Base-by-base conservation (phyloP, 305 asterid genomes). In the Fraxinus platypoda region DNA sequence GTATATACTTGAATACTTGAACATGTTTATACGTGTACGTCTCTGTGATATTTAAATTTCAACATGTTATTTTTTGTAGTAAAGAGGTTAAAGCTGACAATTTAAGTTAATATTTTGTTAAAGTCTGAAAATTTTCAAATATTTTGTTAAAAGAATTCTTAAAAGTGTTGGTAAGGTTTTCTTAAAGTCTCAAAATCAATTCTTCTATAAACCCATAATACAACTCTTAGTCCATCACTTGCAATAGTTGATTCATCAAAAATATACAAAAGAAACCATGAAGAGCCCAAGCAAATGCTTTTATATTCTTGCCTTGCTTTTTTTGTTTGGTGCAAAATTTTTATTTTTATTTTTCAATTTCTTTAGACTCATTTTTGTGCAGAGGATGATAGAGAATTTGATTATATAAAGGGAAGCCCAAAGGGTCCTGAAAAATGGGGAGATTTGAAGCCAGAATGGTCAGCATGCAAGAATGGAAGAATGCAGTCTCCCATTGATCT, bases 401-500 rank as follows among this genome's bases (percentile, higher is more conserved):
- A 92, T 74, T 93, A 93, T 66, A 78, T 26, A 0, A 68, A 12
- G 21, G 83, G 79, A 11, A 72, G 95, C 41, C 83, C 37, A 68
- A 92, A 81, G 88, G 97, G 97, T 80, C 97, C 97, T 4, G 71
- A n/a, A 46, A 82, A 76, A 59, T 93, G 98, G 94, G 98, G 98
- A 9, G 31, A 82, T 62, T 74, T 94, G 12, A 89, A 87, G 87
- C 85, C 76, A 77, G 97, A 92, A 80, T 94, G 97, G 97, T 84
- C 54, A 6, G 91, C 93, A 19, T 93, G 98, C 85, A 84, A 70
- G 21, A 78, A 78, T 23, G 98, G 98, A 4, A 82, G 52, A 1
- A 64, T 82, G 85, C 95, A 94, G 76, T 94, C 98, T 49, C 97
- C 98, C 0, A 85, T 92, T 23, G 94, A 91, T 78, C n/a, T 92